Percentiles rank a stretch among this genome's conserved stretches.
Evolutionary conservation across 257 asterid genomes (phyloP).

Genomic region (Scutellaria baicalensis): DNA sequence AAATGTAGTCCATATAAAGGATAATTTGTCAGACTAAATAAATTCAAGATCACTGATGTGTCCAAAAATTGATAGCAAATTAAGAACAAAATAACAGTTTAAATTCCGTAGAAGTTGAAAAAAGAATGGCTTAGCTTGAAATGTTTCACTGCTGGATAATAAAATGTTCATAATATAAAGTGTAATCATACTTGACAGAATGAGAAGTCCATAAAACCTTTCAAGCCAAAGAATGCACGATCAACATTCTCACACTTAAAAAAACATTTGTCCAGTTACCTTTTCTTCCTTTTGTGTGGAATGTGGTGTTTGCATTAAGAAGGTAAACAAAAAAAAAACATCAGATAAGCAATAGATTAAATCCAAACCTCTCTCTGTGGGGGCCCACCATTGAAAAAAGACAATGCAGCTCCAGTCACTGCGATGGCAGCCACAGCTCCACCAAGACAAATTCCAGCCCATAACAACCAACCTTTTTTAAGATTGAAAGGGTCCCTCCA

Average conservation of each 20-base stretch:
- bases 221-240: not conserved
- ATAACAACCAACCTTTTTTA: constrained; percentile 82
- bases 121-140: not conserved
- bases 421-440: constrained; percentile 81
- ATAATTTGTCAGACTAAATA: not conserved
- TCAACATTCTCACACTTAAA: not conserved
- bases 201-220: not conserved
- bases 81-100: not conserved
- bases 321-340: not conserved
- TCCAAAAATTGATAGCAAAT: not conserved
- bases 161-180: not conserved
- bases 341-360: constrained; percentile 3
- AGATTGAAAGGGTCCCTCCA: constrained; percentile 78
- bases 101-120: not conserved
- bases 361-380: constrained; percentile 88
- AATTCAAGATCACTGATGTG: not conserved
- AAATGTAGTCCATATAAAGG: not conserved
- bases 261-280: not conserved
- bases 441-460: constrained; percentile 89
- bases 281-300: not conserved
- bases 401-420: constrained; percentile 60
- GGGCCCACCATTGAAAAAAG: constrained; percentile 66
- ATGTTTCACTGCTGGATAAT: not conserved
- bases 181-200: not conserved
- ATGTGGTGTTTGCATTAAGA: not conserved